Evolutionary conservation across 2,329 filamentous ascomycete species (phyloP).

Genomic region (Ophiostoma australiae): DNA sequence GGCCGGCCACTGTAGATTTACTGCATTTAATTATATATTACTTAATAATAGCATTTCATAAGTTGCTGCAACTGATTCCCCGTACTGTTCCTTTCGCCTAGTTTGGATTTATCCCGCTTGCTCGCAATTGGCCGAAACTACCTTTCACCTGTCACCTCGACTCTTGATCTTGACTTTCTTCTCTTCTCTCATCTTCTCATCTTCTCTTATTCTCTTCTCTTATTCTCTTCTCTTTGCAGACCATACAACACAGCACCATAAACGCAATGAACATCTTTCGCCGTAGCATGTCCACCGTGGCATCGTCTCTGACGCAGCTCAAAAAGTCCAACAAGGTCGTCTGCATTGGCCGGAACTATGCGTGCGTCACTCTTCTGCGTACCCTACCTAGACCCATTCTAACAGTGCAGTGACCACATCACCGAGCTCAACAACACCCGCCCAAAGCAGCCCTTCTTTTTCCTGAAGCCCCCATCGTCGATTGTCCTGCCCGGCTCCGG

Average conservation of each 20-base stretch:
- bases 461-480: slow-evolving; percentile 87
- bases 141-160: neutral
- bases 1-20: neutral
- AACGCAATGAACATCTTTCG: slow-evolving; percentile 29
- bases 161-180: neutral
- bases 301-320: slow-evolving; percentile 36
- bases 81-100: slow-evolving; percentile 10
- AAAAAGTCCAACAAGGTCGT: slow-evolving; percentile 62
- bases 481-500: slow-evolving; percentile 75
- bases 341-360: slow-evolving; percentile 91
- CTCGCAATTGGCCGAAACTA: slow-evolving; percentile 9
- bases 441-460: slow-evolving; percentile 97
- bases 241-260: neutral
- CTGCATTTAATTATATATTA: neutral
- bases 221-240: neutral
- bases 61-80: neutral
- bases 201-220: neutral
- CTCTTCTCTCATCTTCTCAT: neutral
- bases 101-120: neutral
- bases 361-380: slow-evolving; percentile 49
- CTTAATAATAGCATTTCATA: neutral
- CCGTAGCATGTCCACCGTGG: slow-evolving; percentile 36
- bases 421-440: slow-evolving; percentile 80
- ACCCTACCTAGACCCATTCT: neutral
- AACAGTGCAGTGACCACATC: slow-evolving; percentile 70